Evolutionary conservation across 2,329 filamentous ascomycete species (phyloP).

Genomic region (Paecilomyces dactylethromorphus): DNA sequence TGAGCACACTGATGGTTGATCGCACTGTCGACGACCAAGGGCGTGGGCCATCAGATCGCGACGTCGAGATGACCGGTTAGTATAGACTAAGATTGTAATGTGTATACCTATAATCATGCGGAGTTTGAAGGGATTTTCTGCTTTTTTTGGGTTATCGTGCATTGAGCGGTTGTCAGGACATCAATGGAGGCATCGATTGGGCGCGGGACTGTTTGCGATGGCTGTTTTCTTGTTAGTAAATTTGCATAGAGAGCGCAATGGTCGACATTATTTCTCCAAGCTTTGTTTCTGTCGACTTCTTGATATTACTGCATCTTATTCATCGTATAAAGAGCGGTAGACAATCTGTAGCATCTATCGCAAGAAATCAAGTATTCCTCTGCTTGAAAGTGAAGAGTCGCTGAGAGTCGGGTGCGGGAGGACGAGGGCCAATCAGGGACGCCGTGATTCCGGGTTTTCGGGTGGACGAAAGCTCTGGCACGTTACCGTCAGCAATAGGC

Average conservation of each 20-base stretch:
- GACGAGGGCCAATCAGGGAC: constrained; percentile 29
- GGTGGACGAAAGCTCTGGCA: constrained; percentile 28
- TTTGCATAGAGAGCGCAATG: no score
- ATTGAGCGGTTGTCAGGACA: constrained; percentile 1
- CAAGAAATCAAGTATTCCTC: no score
- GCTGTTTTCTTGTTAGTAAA: no score
- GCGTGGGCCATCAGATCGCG: constrained; percentile 30
- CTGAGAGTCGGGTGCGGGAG: not conserved
- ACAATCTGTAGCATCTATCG: no score
- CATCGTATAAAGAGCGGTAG: no score
- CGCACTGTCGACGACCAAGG: constrained; percentile 42
- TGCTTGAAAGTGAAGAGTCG: not conserved
- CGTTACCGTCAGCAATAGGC: constrained; percentile 6
- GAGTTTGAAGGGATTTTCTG: not conserved
- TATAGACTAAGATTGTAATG: not conserved
- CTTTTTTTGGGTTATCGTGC: constrained; percentile 7
- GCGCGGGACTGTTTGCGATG: not conserved
- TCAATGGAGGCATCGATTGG: not conserved
- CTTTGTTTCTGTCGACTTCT: no score
- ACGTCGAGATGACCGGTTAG: constrained; percentile 57
- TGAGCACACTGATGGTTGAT: constrained; percentile 50
- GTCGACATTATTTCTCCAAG: no score
- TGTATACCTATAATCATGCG: not conserved
- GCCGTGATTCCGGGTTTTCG: constrained; percentile 35
- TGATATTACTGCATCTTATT: no score